Conservation (phyloP, 2,329 filamentous ascomycete genomes). For the Davidsoniella australis region DNA sequence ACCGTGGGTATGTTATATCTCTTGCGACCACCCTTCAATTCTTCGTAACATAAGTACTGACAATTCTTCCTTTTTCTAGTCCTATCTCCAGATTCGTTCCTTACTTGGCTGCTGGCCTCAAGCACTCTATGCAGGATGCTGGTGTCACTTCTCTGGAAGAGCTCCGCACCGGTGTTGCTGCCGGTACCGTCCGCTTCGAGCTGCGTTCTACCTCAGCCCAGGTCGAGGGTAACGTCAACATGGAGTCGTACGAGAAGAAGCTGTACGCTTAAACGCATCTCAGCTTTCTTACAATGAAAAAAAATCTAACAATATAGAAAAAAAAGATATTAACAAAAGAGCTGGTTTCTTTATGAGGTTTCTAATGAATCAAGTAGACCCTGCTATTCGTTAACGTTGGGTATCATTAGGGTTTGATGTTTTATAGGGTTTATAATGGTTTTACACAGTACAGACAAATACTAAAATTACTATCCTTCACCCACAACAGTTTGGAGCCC, state of each 20-base stretch:
- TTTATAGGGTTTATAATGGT: background rate
- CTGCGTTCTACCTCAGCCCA: conserved; percentile 85
- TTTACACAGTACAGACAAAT: conserved; percentile 5
- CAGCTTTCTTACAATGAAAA: background rate
- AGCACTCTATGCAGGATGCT: conserved; percentile 94
- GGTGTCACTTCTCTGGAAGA: conserved; percentile 65
- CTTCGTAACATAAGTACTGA: background rate
- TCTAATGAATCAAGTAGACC: conserved; percentile 1
- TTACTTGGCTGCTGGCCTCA: conserved; percentile 85
- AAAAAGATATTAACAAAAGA: background rate
- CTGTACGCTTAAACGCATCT: conserved; percentile 57
- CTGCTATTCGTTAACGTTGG: too few species aligned
- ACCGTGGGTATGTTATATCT: conserved; percentile 39
- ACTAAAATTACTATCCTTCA: background rate
- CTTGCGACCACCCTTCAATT: background rate
- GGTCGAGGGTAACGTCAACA: conserved; percentile 92
- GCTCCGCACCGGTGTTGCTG: conserved; percentile 57
- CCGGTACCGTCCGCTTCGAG: conserved; percentile 76
- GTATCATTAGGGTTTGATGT: background rate
- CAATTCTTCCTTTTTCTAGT: conserved; percentile 20
- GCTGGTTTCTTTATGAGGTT: background rate
- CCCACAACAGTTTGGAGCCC: too few species aligned
- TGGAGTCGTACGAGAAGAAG: conserved; percentile 99
- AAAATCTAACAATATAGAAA: conserved; percentile 2
- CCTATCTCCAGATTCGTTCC: conserved; percentile 91